Evolutionary conservation across 345 rosid species (phyloP).

Genomic region (Salix udensis): DNA sequence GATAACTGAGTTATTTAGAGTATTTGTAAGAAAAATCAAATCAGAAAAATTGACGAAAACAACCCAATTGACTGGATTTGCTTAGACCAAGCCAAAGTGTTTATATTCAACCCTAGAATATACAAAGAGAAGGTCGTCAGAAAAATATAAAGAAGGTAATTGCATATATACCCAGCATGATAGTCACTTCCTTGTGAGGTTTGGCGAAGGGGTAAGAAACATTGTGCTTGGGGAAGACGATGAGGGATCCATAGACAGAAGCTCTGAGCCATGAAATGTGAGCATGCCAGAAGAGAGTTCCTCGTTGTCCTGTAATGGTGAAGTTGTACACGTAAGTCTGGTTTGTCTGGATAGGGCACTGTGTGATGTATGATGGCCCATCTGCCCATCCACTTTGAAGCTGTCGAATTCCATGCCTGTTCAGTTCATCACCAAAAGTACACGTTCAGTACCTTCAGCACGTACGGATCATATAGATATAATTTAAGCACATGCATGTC

Average conservation of each 20-base stretch:
- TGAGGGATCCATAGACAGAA: constrained; percentile 63
- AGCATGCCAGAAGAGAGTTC: constrained; percentile 76
- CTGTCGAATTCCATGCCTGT: constrained; percentile 74
- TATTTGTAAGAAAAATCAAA: no score
- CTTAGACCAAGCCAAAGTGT: no score
- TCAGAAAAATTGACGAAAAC: no score
- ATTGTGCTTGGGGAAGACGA: constrained; percentile 55
- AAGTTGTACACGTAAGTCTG: constrained; percentile 64
- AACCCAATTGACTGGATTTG: no score
- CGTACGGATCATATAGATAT: background rate
- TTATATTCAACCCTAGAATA: no score
- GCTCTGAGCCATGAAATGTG: constrained; percentile 74
- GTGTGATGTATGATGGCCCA: constrained; percentile 70
- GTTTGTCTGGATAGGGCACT: constrained; percentile 68
- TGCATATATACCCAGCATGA: constrained; percentile 57
- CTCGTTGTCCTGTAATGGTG: constrained; percentile 67
- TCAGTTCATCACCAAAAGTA: background rate
- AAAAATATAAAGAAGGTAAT: background rate
- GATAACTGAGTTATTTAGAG: no score
- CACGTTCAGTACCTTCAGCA: background rate
- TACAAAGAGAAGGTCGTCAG: no score
- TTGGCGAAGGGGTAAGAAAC: constrained; percentile 63
- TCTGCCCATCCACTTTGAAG: constrained; percentile 77
- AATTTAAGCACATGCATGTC: background rate
- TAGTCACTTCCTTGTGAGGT: constrained; percentile 65